phyloP scores from a whole-genome alignment of 768 basidiomycete genomes.

The Mycena indigotica region DNA sequence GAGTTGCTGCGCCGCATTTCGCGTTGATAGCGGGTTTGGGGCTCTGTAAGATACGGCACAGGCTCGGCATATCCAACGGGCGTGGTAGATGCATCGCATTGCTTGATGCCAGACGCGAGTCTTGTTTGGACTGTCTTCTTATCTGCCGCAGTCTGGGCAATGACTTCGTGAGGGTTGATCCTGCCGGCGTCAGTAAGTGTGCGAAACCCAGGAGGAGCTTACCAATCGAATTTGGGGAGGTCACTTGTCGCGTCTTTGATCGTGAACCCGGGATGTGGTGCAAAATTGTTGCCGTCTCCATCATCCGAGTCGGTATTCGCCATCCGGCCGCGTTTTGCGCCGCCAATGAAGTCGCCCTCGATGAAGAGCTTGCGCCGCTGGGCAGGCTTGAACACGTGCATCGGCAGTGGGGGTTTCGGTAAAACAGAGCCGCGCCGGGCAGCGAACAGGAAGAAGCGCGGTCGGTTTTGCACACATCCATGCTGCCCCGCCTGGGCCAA shows the following conservation, averaged over 20 bases:
- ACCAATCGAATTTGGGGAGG: slow-evolving; percentile 76
- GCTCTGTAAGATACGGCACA: slow-evolving; percentile 42
- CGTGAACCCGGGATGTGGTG: slow-evolving; percentile 61
- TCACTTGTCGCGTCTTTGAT: slow-evolving; percentile 57
- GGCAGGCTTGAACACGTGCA: slow-evolving; percentile 48
- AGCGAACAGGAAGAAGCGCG: slow-evolving; percentile 69
- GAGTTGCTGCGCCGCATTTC: slow-evolving; percentile 32
- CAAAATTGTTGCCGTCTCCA: slow-evolving; percentile 49
- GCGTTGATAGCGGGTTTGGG: slow-evolving; percentile 49
- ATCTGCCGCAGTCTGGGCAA: slow-evolving; percentile 37
- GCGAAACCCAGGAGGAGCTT: slow-evolving; percentile 15
- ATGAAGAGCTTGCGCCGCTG: slow-evolving; percentile 46
- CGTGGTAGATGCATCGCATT: slow-evolving; percentile 32
- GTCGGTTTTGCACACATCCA: slow-evolving; percentile 70
- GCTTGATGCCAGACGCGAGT: slow-evolving; percentile 42
- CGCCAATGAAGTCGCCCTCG: slow-evolving; percentile 41
- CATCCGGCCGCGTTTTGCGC: slow-evolving; percentile 42
- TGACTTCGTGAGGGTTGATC: slow-evolving; percentile 56
- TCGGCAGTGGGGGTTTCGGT: slow-evolving; percentile 67
- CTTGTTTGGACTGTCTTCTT: slow-evolving; percentile 39
- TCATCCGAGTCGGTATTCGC: slow-evolving; percentile 28
- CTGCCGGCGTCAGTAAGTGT: slow-evolving; percentile 33
- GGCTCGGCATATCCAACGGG: slow-evolving; percentile 51
- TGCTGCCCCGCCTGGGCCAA: slow-evolving; percentile 71
- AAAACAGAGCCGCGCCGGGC: slow-evolving; percentile 58